Conservation (phyloP, 1,284 basidiomycete genomes). For the Coniferiporia weirii region DNA sequence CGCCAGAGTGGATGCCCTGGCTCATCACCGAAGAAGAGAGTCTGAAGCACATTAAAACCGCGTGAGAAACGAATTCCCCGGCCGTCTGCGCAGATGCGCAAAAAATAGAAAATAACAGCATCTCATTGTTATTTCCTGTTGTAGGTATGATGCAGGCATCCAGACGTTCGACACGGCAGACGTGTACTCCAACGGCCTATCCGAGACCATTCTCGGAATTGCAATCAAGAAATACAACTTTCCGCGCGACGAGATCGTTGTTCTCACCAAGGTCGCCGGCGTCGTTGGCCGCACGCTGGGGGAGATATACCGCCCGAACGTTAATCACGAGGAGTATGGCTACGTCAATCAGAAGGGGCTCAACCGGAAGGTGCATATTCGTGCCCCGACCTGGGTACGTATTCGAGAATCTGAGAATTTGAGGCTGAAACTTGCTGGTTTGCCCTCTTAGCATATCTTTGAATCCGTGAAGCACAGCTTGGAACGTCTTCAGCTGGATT, state of each 20-base stretch:
- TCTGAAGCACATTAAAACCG: slow-evolving; percentile 31
- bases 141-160: slow-evolving; percentile 30
- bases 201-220: slow-evolving; percentile 41
- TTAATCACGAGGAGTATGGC: slow-evolving; percentile 25
- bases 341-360: slow-evolving; percentile 36
- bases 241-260: slow-evolving; percentile 38
- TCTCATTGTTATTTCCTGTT: too few relatives aligned
- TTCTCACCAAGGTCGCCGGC: slow-evolving; percentile 32
- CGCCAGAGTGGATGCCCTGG: slow-evolving; percentile 23
- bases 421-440: too few relatives aligned
- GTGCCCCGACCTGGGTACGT: slow-evolving; percentile 17
- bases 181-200: slow-evolving; percentile 38
- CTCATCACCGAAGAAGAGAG: slow-evolving; percentile 29
- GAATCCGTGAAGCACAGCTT: slow-evolving; percentile 38
- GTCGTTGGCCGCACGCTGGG: too few relatives aligned
- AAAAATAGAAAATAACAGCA: too few relatives aligned
- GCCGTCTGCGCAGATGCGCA: not conserved
- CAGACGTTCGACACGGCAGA: slow-evolving; percentile 41
- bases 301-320: too few relatives aligned
- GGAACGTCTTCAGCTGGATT: slow-evolving; percentile 37
- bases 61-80: not conserved
- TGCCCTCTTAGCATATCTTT: slow-evolving; percentile 36
- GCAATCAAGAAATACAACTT: slow-evolving; percentile 40
- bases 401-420: not conserved
- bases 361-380: slow-evolving; percentile 32